phyloP scores from a whole-genome alignment of 2,329 filamentous ascomycete genomes.

The Aureobasidium melanogenum region DNA sequence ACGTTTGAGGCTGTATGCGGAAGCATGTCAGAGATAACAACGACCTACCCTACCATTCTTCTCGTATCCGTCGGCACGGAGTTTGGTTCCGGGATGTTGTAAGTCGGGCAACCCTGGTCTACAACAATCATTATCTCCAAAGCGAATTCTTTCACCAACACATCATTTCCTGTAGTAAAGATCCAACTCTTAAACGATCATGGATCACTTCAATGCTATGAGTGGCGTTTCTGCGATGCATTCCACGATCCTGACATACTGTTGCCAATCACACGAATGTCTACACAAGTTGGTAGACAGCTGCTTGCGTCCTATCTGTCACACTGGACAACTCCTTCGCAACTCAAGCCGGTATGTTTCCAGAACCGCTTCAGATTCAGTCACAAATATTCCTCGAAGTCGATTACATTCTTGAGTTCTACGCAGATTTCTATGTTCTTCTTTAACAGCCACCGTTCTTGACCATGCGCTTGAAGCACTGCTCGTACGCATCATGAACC shows the following conservation, averaged over 20 bases:
- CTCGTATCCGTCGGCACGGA: not conserved
- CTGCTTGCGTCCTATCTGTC: too few relatives aligned
- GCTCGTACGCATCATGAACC: conserved; percentile 52
- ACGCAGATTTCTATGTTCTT: not conserved
- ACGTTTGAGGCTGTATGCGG: not conserved
- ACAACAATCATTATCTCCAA: not conserved
- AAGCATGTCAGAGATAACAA: not conserved
- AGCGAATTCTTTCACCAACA: not conserved
- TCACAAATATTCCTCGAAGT: not conserved
- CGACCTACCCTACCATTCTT: not conserved
- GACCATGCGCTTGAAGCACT: conserved; percentile 56
- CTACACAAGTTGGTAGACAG: not conserved
- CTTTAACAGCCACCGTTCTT: not conserved
- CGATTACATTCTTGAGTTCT: not conserved
- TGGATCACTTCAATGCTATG: not conserved
- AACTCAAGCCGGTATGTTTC: not conserved
- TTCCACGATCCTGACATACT: too few relatives aligned
- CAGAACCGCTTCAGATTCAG: not conserved
- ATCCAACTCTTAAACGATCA: not conserved
- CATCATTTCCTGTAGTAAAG: not conserved
- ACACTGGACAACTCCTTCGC: too few relatives aligned
- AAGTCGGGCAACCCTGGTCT: not conserved
- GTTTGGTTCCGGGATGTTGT: not conserved
- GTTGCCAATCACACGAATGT: not conserved
- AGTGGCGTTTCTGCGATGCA: not conserved